These are phyloP conservation scores for Plasmodium vinckei DNA, from an alignment of 169 alveolate species.

Conservation along the genomic window DNA sequence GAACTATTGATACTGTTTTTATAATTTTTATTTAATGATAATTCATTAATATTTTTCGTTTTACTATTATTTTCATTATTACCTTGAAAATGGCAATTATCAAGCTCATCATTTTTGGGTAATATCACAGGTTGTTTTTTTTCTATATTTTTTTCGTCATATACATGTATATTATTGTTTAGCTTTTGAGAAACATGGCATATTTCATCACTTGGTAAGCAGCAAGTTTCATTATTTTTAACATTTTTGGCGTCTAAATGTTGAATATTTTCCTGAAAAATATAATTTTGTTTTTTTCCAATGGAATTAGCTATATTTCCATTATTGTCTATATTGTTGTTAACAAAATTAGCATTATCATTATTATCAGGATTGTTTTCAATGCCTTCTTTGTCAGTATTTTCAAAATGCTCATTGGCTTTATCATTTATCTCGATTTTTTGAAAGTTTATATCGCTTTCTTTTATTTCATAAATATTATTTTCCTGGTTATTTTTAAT, in stretches of 20 bases:
- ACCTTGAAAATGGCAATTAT: background rate
- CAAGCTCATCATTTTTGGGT: too few species aligned
- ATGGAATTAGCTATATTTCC: background rate
- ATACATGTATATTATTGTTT: too few species aligned
- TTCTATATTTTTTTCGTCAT: too few species aligned
- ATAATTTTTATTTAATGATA: background rate
- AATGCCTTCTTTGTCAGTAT: background rate
- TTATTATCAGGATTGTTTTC: background rate
- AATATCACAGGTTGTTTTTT: too few species aligned
- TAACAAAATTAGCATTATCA: background rate
- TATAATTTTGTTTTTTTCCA: too few species aligned
- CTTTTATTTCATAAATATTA: background rate
- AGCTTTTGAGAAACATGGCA: background rate
- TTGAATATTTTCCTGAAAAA: too few species aligned
- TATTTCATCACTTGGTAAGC: background rate
- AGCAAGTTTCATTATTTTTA: background rate
- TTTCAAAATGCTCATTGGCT: background rate
- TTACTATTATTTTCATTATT: conserved; percentile 1
- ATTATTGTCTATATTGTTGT: conserved; percentile 2
- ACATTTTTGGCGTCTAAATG: background rate
- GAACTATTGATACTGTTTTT: background rate
- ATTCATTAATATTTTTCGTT: background rate
- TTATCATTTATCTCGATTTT: background rate
- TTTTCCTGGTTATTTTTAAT: conserved; percentile 20
- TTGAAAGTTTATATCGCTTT: conserved; percentile 1